Conservation (phyloP, 2,329 filamentous ascomycete genomes). For the Phialemoniopsis sp. region DNA sequence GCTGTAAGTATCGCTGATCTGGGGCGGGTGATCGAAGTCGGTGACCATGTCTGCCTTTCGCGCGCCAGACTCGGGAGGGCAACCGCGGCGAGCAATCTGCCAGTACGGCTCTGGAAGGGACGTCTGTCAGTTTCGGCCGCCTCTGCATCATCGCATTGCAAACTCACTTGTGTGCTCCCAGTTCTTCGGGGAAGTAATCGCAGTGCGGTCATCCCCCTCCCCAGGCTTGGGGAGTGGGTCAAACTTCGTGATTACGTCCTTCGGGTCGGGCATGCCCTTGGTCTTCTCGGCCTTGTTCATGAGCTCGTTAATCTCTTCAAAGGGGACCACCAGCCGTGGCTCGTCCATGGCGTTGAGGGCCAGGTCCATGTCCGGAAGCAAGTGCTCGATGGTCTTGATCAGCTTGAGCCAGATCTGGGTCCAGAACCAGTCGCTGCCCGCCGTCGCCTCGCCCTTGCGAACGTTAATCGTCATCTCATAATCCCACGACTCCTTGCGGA, state of each 20-base stretch:
- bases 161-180: constrained; percentile 49
- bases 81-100: constrained; percentile 54
- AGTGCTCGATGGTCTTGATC: constrained; percentile 45
- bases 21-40: constrained; percentile 39
- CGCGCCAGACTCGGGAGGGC: constrained; percentile 58
- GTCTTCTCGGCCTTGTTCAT: constrained; percentile 48
- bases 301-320: constrained; percentile 54
- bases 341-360: constrained; percentile 66
- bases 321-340: constrained; percentile 58
- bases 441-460: constrained; percentile 45
- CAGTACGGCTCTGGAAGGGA: constrained; percentile 43
- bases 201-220: constrained; percentile 24
- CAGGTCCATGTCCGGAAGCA: constrained; percentile 65
- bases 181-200: constrained; percentile 30
- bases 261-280: constrained; percentile 35
- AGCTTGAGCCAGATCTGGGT: constrained; percentile 52
- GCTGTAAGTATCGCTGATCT: constrained; percentile 39
- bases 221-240: constrained; percentile 33
- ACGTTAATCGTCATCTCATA: constrained; percentile 61
- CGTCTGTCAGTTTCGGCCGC: constrained; percentile 10
- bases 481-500: constrained; percentile 47
- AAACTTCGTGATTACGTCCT: constrained; percentile 39
- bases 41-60: constrained; percentile 39
- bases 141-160: too few relatives aligned
- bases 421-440: constrained; percentile 54